Conservation (phyloP, 495 filamentous ascomycete species). For the Podospora bellae-mahoneyi region DNA sequence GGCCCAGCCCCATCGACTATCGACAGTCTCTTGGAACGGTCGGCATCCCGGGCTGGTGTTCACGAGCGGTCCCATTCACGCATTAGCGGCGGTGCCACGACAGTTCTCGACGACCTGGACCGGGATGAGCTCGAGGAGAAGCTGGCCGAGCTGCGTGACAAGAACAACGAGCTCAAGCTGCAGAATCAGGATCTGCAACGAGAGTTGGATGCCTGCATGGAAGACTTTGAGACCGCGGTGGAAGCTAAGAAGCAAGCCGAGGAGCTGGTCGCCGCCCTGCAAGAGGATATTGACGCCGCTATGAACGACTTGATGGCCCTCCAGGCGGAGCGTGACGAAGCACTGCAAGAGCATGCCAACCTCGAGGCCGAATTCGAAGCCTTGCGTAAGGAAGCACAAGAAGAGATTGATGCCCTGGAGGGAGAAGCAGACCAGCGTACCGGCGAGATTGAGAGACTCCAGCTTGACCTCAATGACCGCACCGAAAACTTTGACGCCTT, state of each 20-base stretch:
- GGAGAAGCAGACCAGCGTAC: slow-evolving; percentile 69
- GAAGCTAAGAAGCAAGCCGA: slow-evolving; percentile 56
- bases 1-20: slow-evolving; percentile 61
- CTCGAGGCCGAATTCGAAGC: slow-evolving; percentile 77
- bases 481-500: slow-evolving; percentile 80
- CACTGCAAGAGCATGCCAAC: slow-evolving; percentile 70
- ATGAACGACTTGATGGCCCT: slow-evolving; percentile 78
- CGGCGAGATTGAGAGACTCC: slow-evolving; percentile 67
- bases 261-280: slow-evolving; percentile 58
- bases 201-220: slow-evolving; percentile 64
- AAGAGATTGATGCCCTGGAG: slow-evolving; percentile 80
- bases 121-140: slow-evolving; percentile 82
- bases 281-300: slow-evolving; percentile 71
- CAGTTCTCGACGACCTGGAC: slow-evolving; percentile 70
- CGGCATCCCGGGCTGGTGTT: slow-evolving; percentile 73
- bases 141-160: slow-evolving; percentile 78
- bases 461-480: slow-evolving; percentile 64
- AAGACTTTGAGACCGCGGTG: slow-evolving; percentile 63
- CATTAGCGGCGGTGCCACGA: slow-evolving; percentile 59
- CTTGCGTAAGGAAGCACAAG: slow-evolving; percentile 73
- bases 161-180: slow-evolving; percentile 76
- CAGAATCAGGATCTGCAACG: slow-evolving; percentile 76
- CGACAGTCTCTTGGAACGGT: slow-evolving; percentile 89
- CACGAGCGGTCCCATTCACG: slow-evolving; percentile 66
- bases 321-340: slow-evolving; percentile 83